Base-by-base conservation (phyloP, 495 filamentous ascomycete genomes). In the Talaromyces thailandensis region DNA sequence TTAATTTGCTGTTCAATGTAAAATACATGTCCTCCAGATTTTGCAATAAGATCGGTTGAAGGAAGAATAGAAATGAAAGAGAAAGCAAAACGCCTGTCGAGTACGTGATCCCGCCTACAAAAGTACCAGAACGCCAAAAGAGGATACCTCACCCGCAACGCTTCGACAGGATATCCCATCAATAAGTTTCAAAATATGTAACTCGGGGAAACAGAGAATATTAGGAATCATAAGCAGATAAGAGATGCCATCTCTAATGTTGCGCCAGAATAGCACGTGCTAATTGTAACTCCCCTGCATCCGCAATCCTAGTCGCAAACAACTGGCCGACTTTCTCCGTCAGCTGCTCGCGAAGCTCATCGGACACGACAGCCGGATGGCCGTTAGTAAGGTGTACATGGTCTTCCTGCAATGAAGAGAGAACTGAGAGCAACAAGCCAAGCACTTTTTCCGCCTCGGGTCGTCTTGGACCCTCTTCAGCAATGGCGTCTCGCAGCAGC, bases 401-500 rank as follows among this genome's bases (percentile, higher is more conserved):
- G 31, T 72, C 69, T 57, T 76, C 71, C 43, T 74, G 76, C 6
- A 88, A 66, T 0, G 76, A 75, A 4, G 72, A 65, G 56, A 92
- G 68, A 0, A 88, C 83, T 61, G 81, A 82, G 52, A 90, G 66
- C 18, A 93, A 74, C 0, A 81, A 86, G 11, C 68, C 78, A 1
- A 91, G 70, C 4, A 91, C 75, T 64, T 81, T 81, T 68, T 90
- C 85, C 4, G 81, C 84, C 64, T 91, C 87, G 2, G 76, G 73
- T 16, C 75, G 76, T 63, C 76, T 75, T 8, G 74, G 67, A 37
- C 71, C 75, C 11, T 80, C 81, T 16, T 86, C 83, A 29, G 79
- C 79, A 60, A 84, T 77, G 12, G 89, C 90, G 18, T 89, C 88
- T 61, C 83, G 78, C 16, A 91, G 78, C 14, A 96, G 75, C 0